Evolutionary conservation across 352 stramenopile species (phyloP).

Genomic region (Phytophthora citricola): DNA sequence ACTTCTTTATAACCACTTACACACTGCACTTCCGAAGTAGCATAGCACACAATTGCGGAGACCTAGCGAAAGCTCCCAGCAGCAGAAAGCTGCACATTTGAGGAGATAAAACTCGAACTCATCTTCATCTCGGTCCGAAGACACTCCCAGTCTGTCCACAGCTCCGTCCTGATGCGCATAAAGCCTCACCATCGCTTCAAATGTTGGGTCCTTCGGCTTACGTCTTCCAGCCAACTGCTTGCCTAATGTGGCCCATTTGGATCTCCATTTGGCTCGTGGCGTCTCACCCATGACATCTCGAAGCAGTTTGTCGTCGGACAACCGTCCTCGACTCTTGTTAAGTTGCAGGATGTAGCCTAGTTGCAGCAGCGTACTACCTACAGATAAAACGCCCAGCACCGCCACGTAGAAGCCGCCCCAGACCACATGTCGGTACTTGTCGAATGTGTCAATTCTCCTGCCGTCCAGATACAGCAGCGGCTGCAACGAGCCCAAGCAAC

Average conservation of each 20-base stretch:
- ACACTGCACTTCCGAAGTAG: conserved; percentile 81
- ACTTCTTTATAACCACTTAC: conserved; percentile 37
- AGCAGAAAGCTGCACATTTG: conserved; percentile 88
- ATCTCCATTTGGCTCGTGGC: conserved; percentile 54
- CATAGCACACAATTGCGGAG: conserved; percentile 69
- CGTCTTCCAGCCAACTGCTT: conserved; percentile 62
- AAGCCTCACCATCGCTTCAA: conserved; percentile 84
- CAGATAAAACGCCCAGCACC: conserved; percentile 52
- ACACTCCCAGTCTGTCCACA: conserved; percentile 55
- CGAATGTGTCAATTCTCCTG: conserved; percentile 47
- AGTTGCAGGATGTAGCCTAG: conserved; percentile 81
- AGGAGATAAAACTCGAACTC: conserved; percentile 88
- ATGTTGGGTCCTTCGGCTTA: conserved; percentile 72
- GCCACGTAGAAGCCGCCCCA: conserved; percentile 70
- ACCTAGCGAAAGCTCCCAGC: conserved; percentile 69
- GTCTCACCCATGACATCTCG: conserved; percentile 63
- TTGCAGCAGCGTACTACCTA: conserved; percentile 65
- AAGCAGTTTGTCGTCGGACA: conserved; percentile 70
- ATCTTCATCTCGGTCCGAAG: conserved; percentile 60
- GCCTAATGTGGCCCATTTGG: conserved; percentile 81
- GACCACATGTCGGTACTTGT: conserved; percentile 42
- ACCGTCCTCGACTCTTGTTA: conserved; percentile 70
- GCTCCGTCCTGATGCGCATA: conserved; percentile 82
- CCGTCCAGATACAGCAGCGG: conserved; percentile 72
- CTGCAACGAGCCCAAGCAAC: conserved; percentile 63